Percentiles rank a stretch among this genome's conserved stretches.
Evolutionary conservation across 495 filamentous ascomycete genomes (phyloP).

Genomic region (Chaetomidium leptoderma): DNA sequence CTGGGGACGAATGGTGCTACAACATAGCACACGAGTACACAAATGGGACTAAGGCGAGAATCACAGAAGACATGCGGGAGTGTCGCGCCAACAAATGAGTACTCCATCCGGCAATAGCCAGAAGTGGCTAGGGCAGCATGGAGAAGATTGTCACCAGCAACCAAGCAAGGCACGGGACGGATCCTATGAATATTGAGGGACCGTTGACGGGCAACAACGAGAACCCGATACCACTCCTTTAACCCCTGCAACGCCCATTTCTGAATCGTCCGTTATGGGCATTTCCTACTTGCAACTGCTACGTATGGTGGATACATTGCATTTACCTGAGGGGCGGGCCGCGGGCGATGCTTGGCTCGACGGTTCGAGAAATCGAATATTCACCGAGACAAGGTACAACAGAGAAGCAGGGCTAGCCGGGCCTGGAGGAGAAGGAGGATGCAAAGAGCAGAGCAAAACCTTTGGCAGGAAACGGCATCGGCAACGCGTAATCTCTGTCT

Average conservation of each 20-base stretch:
- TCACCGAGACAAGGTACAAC: background rate
- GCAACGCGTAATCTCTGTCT: background rate
- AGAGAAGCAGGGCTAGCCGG: background rate
- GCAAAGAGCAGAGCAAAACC: background rate
- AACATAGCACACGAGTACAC: background rate
- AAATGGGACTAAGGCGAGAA: background rate
- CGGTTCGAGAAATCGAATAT: background rate
- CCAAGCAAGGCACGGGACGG: background rate
- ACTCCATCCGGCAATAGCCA: background rate
- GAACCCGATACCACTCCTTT: slow-evolving; percentile 6
- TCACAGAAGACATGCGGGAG: background rate
- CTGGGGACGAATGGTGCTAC: background rate
- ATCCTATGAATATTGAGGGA: background rate
- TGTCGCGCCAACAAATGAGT: background rate
- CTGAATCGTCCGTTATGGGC: background rate
- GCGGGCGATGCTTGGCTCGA: background rate
- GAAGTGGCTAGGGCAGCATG: background rate
- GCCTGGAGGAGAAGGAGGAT: background rate
- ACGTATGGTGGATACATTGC: background rate
- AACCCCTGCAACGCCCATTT: background rate
- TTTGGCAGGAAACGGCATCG: background rate
- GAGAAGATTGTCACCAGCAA: background rate
- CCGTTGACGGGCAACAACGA: background rate
- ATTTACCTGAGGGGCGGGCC: background rate
- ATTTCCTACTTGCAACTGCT: slow-evolving; percentile 7